Evolutionary conservation across 129 eudicot species (phyloP).

Genomic region (Kitagawia praeruptora): DNA sequence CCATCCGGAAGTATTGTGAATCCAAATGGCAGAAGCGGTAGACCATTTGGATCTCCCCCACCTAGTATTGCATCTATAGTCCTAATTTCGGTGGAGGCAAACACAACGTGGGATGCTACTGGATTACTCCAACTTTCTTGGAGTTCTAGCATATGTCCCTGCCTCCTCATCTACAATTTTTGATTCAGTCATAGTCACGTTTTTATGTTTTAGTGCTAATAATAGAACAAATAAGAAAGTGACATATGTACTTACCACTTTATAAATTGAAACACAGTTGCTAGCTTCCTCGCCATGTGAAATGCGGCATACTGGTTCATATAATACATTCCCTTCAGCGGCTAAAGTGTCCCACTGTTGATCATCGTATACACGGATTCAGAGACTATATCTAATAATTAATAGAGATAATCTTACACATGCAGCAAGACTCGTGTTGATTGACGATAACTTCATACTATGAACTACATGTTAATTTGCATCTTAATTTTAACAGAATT

Average conservation of each 20-base stretch:
- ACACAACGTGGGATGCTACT: conserved; percentile 5
- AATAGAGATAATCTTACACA: too few species aligned
- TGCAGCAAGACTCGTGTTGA: too few species aligned
- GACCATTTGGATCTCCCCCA: not conserved
- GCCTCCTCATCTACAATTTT: not conserved
- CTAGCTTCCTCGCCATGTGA: not conserved
- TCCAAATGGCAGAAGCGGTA: conserved; percentile 23
- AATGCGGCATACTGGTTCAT: not conserved
- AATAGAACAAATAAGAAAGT: too few species aligned
- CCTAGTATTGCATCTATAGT: too few species aligned
- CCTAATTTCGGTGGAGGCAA: not conserved
- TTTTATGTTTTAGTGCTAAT: not conserved
- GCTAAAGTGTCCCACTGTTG: conserved; percentile 5
- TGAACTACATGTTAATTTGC: too few species aligned
- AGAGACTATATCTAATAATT: too few species aligned
- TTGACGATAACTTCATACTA: too few species aligned
- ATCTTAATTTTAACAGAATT: too few species aligned
- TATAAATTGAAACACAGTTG: not conserved
- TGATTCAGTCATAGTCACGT: not conserved
- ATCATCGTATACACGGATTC: too few species aligned
- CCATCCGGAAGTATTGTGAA: conserved; percentile 16
- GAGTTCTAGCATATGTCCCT: not conserved
- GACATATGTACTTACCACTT: not conserved
- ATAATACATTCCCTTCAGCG: not conserved
- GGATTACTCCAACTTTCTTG: conserved; percentile 6